phyloP scores from a whole-genome alignment of 1,139 yeast genomes.

The Geotrichum siamense region DNA sequence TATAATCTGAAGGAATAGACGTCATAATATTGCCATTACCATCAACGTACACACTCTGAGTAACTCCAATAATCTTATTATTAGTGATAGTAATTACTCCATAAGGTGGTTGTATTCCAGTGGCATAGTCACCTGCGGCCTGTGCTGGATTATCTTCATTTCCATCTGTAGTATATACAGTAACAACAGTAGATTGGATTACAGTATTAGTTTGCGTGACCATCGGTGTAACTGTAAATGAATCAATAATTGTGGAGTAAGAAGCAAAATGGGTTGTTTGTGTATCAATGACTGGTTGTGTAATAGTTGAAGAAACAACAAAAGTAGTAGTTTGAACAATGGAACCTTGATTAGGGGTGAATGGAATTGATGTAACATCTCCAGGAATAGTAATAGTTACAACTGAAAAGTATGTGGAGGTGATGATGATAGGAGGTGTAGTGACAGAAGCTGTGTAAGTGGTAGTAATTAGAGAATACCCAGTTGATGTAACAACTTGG shows the following conservation, averaged over 20 bases:
- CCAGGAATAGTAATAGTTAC: not conserved
- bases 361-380: not conserved
- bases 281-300: not conserved
- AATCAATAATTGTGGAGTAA: not conserved
- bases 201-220: not conserved
- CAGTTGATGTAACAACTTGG: conserved; percentile 2
- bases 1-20: not conserved
- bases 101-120: not conserved
- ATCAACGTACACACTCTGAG: not conserved
- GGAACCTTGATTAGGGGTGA: not conserved
- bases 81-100: not conserved
- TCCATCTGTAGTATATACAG: not conserved
- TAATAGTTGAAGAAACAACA: not conserved
- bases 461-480: not conserved
- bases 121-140: not conserved
- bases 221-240: conserved; percentile 1
- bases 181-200: not conserved
- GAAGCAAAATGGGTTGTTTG: not conserved
- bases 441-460: not conserved
- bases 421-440: not conserved
- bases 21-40: not conserved
- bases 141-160: not conserved
- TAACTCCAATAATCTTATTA: not conserved
- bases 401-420: not conserved
- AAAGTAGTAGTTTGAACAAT: not conserved